A percentile compares a stretch with the other conserved stretches of the same genome.
Evolutionary conservation across 169 alveolate species (phyloP).

Genomic region (Eimeria maxima): DNA sequence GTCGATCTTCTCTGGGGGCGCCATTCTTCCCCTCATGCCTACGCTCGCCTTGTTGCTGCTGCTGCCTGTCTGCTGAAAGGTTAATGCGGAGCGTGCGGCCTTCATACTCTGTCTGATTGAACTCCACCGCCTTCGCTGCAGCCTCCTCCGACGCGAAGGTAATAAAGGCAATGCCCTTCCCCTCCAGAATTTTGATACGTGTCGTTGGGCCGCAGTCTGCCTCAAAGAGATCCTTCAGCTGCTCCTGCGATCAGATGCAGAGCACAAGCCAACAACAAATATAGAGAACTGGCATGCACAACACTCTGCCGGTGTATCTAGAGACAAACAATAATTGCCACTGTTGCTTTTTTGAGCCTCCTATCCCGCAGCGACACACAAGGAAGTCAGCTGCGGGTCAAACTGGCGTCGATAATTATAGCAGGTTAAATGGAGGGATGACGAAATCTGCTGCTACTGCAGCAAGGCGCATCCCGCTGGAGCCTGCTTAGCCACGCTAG

Average conservation of each 20-base stretch:
- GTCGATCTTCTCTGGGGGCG: constrained; percentile 67
- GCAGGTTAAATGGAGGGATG: constrained; percentile 49
- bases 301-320: not conserved
- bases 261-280: not conserved
- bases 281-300: not conserved
- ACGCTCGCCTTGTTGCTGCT: constrained; percentile 83
- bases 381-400: constrained; percentile 22
- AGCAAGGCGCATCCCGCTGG: constrained; percentile 74
- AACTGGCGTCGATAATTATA: constrained; percentile 18
- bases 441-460: constrained; percentile 28
- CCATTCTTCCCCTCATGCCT: constrained; percentile 85
- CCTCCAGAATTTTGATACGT: constrained; percentile 91
- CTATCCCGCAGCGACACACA: constrained; percentile 64
- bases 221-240: constrained; percentile 90
- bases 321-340: no score
- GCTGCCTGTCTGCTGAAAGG: constrained; percentile 91
- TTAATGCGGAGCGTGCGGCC: constrained; percentile 92
- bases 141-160: constrained; percentile 92
- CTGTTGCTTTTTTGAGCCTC: constrained; percentile 30
- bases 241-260: constrained; percentile 5
- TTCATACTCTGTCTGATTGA: constrained; percentile 92
- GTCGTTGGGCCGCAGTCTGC: constrained; percentile 93
- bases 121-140: constrained; percentile 93
- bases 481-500: constrained; percentile 6
- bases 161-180: constrained; percentile 95